Base-by-base conservation (phyloP, 495 filamentous ascomycete genomes). In the Usnea hakonensis region DNA sequence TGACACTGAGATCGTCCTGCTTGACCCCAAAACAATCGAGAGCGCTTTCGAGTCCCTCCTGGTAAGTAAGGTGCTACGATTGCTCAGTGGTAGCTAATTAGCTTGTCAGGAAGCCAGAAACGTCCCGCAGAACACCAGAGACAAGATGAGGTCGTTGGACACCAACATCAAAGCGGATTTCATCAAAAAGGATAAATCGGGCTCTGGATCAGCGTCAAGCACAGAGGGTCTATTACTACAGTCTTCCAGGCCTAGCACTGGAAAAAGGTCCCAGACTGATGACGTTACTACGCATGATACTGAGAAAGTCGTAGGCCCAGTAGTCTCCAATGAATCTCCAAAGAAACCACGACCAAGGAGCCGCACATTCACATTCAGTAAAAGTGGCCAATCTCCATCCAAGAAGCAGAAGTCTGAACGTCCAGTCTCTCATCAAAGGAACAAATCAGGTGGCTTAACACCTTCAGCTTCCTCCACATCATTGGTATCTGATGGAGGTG, bases 101-200 rank as follows among this genome's bases (percentile, higher is more conserved):
- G 52, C 69, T 78, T 56, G 21, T 73, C 26, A 90, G 81, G 89
- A 95, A 74, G 83, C 90, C 35, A 81, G 91, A 60, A 95, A 97
- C 70, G 91, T 98, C 57, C 92, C 94, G 23, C 87, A 94, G 65
- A 89, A 95, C 63, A 91, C 95, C 79, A 82, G 91, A 58, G 87
- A 93, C 70, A 91, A 91, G 74, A 96, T 98, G 90, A 84, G 94
- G 35, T 90, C 84, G 36, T 77, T 98, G 55, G 90, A 90, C 59
- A 83, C 87, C 60, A 89, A 87, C 33, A 90, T 98, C 74, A 98
- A 98, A 75, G 87, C 87, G 65, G 91, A 98, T 64, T 96, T 98
- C 65, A 90, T 97, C 68, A 83, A 87, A 63, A 90, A 96, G 69
- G 88, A 96, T 69, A 88, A 85, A 74, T 83, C 85, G 1, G 87